Evolutionary conservation across 305 asterid species (phyloP).

Genomic region (Stenogyne calaminthoides): DNA sequence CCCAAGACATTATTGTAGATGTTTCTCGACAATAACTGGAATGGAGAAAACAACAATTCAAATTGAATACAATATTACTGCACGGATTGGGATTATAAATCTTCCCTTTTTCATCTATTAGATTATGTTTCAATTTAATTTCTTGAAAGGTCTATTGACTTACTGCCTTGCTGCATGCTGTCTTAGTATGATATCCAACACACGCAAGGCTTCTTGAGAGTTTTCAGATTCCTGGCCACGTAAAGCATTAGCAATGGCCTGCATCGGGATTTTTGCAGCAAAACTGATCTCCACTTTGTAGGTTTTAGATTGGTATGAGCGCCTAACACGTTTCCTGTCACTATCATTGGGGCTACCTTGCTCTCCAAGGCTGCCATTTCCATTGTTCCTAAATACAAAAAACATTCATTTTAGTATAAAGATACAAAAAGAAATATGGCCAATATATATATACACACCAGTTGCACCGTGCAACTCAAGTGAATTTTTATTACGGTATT

Average conservation of each 20-base stretch:
- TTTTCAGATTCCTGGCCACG: slow-evolving; percentile 70
- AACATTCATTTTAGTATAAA: not conserved
- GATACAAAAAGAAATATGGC: not conserved
- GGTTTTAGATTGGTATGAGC: slow-evolving; percentile 55
- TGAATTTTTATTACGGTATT: too few species aligned
- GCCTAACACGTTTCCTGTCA: slow-evolving; percentile 52
- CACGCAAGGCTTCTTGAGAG: slow-evolving; percentile 68
- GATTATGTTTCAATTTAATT: too few species aligned
- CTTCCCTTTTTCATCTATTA: too few species aligned
- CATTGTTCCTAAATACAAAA: slow-evolving; percentile 48
- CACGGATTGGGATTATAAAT: too few species aligned
- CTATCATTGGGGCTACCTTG: slow-evolving; percentile 51
- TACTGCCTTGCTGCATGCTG: slow-evolving; percentile 77
- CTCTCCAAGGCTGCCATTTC: slow-evolving; percentile 50
- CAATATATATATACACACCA: too few species aligned
- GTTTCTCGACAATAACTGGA: too few species aligned
- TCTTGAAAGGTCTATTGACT: slow-evolving; percentile 23
- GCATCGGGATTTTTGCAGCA: slow-evolving; percentile 67
- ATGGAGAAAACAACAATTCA: too few species aligned
- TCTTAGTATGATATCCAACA: slow-evolving; percentile 62
- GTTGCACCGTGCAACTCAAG: too few species aligned
- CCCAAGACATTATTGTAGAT: too few species aligned
- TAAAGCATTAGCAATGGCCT: slow-evolving; percentile 67
- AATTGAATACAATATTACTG: too few species aligned
- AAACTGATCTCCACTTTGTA: slow-evolving; percentile 65